Percentiles rank a stretch among this genome's conserved stretches.
Conservation (phyloP, 257 asterid genomes). For the Nicotiana benthamiana region DNA sequence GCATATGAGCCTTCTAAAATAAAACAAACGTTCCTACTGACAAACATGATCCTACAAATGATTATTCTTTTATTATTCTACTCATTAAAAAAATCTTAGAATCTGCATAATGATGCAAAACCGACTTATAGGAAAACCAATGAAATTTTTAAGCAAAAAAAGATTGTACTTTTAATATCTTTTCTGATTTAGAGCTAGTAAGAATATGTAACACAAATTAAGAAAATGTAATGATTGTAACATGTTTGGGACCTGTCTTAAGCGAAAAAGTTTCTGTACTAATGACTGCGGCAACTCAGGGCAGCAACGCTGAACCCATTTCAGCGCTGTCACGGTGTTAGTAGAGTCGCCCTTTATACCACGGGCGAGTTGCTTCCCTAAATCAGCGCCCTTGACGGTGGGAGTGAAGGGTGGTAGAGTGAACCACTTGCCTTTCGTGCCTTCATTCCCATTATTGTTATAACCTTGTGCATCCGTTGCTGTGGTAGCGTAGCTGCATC, state of each 20-base stretch:
- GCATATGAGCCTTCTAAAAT: not conserved
- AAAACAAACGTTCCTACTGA: not conserved
- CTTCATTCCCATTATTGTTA: conserved; percentile 8
- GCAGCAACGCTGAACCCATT: conserved; percentile 76
- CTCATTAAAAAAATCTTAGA: too few species aligned
- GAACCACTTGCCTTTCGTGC: conserved; percentile 35
- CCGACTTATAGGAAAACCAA: too few species aligned
- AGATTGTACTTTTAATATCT: not conserved
- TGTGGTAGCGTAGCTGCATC: conserved; percentile 21
- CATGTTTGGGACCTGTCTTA: conserved; percentile 49
- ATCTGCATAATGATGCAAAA: too few species aligned
- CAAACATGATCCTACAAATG: not conserved
- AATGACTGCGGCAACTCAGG: conserved; percentile 78
- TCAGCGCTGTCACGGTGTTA: conserved; percentile 48
- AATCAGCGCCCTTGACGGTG: conserved; percentile 39
- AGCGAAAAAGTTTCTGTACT: conserved; percentile 87
- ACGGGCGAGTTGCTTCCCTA: conserved; percentile 41
- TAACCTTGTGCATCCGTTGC: conserved; percentile 16
- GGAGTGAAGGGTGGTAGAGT: conserved; percentile 58
- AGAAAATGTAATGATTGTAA: not conserved
- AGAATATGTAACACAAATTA: not conserved
- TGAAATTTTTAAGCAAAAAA: too few species aligned
- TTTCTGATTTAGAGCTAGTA: not conserved
- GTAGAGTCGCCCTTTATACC: conserved; percentile 8
- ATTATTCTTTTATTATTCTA: too few species aligned